phyloP scores from a whole-genome alignment of 495 filamentous ascomycete genomes.

The Aspergillus sclerotioniger region DNA sequence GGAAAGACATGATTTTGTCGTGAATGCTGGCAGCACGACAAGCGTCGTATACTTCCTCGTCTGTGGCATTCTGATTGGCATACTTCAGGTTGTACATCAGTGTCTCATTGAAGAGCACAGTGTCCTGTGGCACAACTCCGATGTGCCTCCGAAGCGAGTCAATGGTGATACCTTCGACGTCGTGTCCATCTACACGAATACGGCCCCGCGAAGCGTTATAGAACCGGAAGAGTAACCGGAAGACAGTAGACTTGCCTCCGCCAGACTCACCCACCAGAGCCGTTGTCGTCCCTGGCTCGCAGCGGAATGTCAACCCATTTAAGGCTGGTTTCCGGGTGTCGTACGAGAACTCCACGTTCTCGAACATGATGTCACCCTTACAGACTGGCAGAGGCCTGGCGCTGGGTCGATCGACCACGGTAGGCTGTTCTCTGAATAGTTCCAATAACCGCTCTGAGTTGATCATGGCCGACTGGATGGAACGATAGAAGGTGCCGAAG shows the following conservation, averaged over 20 bases:
- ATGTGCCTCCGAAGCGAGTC: constrained; percentile 88
- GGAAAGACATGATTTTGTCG: constrained; percentile 91
- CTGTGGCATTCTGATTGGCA: constrained; percentile 79
- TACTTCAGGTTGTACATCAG: constrained; percentile 97
- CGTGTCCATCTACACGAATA: constrained; percentile 78
- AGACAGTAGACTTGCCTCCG: constrained; percentile 96
- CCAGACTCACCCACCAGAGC: constrained; percentile 95
- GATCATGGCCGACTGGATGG: constrained; percentile 94
- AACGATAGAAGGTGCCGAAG: constrained; percentile 96
- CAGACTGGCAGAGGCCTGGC: constrained; percentile 59
- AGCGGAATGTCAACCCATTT: constrained; percentile 75
- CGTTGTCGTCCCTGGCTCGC: constrained; percentile 85
- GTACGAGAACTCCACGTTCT: constrained; percentile 87
- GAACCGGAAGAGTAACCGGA: constrained; percentile 92
- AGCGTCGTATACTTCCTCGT: constrained; percentile 86
- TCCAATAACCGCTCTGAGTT: constrained; percentile 94
- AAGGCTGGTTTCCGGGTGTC: constrained; percentile 85
- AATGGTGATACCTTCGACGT: constrained; percentile 84
- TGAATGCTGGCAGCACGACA: constrained; percentile 93
- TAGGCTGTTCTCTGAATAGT: constrained; percentile 91
- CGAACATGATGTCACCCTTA: constrained; percentile 78
- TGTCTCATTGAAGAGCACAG: constrained; percentile 93
- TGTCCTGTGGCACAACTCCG: constrained; percentile 96
- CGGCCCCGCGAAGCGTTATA: constrained; percentile 78
- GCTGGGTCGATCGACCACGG: constrained; percentile 69